A percentile compares a stretch with the other conserved stretches of the same genome.
These are phyloP conservation scores for Suillus bovinus DNA, from an alignment of 768 basidiomycete genomes.

Conservation along the genomic window DNA sequence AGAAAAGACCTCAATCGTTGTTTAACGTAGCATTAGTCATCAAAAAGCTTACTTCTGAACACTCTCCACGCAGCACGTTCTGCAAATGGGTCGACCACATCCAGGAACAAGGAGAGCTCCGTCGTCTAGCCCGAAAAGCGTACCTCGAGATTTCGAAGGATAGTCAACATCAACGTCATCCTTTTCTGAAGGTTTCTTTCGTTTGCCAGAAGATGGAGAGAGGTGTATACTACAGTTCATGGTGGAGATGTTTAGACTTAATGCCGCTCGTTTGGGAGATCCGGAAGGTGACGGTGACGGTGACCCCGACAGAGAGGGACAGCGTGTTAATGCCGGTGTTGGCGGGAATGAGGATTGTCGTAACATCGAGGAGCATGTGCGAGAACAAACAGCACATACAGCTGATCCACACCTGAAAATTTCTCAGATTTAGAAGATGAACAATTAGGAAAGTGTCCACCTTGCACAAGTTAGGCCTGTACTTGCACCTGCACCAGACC, in stretches of 20 bases:
- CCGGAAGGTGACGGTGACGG: constrained; percentile 12
- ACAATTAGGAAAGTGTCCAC: background rate
- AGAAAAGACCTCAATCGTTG: background rate
- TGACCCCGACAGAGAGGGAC: constrained; percentile 28
- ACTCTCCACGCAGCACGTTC: constrained; percentile 37
- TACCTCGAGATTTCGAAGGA: constrained; percentile 8
- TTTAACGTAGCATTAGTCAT: background rate
- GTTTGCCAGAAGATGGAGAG: constrained; percentile 16
- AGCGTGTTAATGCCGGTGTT: constrained; percentile 37
- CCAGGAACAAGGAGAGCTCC: constrained; percentile 26
- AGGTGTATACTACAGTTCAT: constrained; percentile 23
- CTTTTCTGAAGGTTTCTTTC: constrained; percentile 31
- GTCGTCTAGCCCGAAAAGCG: constrained; percentile 7
- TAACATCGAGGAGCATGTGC: constrained; percentile 37
- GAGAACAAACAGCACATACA: constrained; percentile 37
- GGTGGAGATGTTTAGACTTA: constrained; percentile 22
- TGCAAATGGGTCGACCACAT: constrained; percentile 37
- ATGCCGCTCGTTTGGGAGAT: constrained; percentile 30
- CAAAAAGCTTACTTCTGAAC: constrained; percentile 32
- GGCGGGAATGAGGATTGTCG: constrained; percentile 35
- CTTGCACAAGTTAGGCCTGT: constrained; percentile 20
- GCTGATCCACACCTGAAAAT: constrained; percentile 32
- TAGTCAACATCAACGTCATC: constrained; percentile 20
- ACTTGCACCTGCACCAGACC: constrained; percentile 16
- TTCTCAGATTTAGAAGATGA: background rate